Conservation (phyloP, 1,284 basidiomycete species). For the Inonotus hispidus region DNA sequence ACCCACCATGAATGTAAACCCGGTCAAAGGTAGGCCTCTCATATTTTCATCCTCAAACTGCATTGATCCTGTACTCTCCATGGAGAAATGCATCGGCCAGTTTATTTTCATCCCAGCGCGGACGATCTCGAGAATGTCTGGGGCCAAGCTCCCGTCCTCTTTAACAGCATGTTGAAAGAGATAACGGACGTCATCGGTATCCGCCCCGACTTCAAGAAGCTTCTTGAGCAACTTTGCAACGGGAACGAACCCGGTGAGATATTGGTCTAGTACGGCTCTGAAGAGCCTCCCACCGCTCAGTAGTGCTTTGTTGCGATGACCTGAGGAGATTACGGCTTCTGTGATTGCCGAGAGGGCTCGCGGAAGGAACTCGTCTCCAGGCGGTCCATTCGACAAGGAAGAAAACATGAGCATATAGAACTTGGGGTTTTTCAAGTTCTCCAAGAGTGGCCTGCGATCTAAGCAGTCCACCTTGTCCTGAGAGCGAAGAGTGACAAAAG, state of each 20-base stretch:
- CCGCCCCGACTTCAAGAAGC: constrained; percentile 66
- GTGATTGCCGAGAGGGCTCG: background rate
- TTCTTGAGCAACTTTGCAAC: constrained; percentile 52
- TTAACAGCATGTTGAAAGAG: constrained; percentile 55
- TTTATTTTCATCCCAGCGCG: constrained; percentile 61
- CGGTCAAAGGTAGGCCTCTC: constrained; percentile 49
- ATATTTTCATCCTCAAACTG: constrained; percentile 37
- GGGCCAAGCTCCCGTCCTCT: constrained; percentile 35
- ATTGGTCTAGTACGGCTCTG: constrained; percentile 27
- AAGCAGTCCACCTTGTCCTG: constrained; percentile 28
- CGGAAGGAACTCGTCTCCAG: background rate
- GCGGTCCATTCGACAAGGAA: background rate
- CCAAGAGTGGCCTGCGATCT: constrained; percentile 26
- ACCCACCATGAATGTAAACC: constrained; percentile 65
- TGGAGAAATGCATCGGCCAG: constrained; percentile 70
- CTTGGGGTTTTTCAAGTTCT: constrained; percentile 26
- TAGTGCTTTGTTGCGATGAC: constrained; percentile 15
- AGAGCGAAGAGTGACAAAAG: constrained; percentile 42
- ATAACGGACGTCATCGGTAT: constrained; percentile 48
- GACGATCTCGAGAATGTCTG: constrained; percentile 62
- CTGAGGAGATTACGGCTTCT: background rate
- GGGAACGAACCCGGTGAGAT: constrained; percentile 22
- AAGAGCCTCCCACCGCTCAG: constrained; percentile 7
- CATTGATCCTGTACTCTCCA: constrained; percentile 50
- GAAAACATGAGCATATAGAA: constrained; percentile 26